These are phyloP conservation scores for Macrocystidia cucumis DNA, from an alignment of 1,284 basidiomycete genomes.

Conservation along the genomic window DNA sequence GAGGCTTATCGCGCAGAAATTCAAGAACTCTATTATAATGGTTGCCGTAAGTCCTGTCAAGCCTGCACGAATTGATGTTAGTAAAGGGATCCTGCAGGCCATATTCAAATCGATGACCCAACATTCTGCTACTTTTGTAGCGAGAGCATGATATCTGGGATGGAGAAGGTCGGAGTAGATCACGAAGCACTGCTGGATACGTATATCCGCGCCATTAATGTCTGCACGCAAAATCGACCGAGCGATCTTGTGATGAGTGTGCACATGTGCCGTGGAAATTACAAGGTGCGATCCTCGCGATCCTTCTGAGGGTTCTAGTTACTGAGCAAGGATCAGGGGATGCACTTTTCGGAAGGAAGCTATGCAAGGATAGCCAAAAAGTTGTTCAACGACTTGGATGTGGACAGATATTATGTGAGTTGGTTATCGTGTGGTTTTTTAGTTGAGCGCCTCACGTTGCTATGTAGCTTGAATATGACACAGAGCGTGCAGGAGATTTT, in stretches of 20 bases:
- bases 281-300: conserved; percentile 48
- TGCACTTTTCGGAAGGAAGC: conserved; percentile 60
- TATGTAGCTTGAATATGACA: conserved; percentile 66
- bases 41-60: conserved; percentile 46
- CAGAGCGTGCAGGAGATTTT: conserved; percentile 61
- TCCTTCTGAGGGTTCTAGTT: background rate
- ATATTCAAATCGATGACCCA: conserved; percentile 73
- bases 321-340: background rate
- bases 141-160: conserved; percentile 51
- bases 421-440: background rate
- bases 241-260: conserved; percentile 61
- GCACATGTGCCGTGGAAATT: conserved; percentile 80
- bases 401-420: conserved; percentile 61
- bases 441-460: background rate
- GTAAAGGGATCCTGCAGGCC: conserved; percentile 26
- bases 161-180: conserved; percentile 54
- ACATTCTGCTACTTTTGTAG: conserved; percentile 63
- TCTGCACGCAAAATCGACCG: conserved; percentile 50
- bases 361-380: conserved; percentile 67
- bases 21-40: conserved; percentile 60
- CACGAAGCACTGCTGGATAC: conserved; percentile 56
- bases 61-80: background rate
- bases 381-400: conserved; percentile 61
- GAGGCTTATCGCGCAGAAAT: conserved; percentile 68
- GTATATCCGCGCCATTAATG: conserved; percentile 67